Base-by-base conservation (phyloP, 139 green algal genomes). In the Trebouxia sp. region DNA sequence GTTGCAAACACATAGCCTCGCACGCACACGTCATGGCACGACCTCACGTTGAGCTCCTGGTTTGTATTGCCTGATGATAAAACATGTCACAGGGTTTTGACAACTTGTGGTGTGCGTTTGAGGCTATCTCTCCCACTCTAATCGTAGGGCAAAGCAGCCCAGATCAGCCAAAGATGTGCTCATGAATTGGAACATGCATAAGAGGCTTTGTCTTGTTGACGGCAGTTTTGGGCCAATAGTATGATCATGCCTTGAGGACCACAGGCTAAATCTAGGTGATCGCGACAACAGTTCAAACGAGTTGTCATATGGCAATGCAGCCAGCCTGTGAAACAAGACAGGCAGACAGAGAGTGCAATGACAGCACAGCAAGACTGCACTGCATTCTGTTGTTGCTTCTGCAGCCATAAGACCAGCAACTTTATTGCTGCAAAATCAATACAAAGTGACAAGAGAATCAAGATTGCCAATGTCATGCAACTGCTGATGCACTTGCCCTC, bases 401-500 rank as follows among this genome's bases (percentile, higher is more conserved):
- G 62, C 62, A 70, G 62, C 62, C 62, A 70, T 70, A 43, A 70
- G 62, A 70, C 62, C 62, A 70, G 62, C 62, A 70, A 70, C 32
- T 70, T 70, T 70, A 70, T 70, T 70, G 62, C 62, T 70, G 62
- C 62, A 43, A 70, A 70, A 70, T 43, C 62, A 70, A 70, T 70
- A 70, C 62, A 70, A 70, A 70, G 62, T 70, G 62, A 70, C 62
- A 70, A 70, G 62, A 70, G 11, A 70, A 70, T 70, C 62, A 70
- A 70, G 62, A 70, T 70, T 70, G 62, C 62, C 62, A 70, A 70
- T 70, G 62, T 70, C 62, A 70, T 70, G 62, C 62, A 70, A 70
- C 62, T 70, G 32, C 32, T 70, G 62, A 70, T 43, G 62, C 62
- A 70, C 62, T 70, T 43, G 62, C 62, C 62, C 62, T 70, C 62